A percentile compares a stretch with the other conserved stretches of the same genome.
These are phyloP conservation scores for barrel medic (Medicago truncatula) DNA, from an alignment of 306 rosid species.

Conservation along the genomic window DNA sequence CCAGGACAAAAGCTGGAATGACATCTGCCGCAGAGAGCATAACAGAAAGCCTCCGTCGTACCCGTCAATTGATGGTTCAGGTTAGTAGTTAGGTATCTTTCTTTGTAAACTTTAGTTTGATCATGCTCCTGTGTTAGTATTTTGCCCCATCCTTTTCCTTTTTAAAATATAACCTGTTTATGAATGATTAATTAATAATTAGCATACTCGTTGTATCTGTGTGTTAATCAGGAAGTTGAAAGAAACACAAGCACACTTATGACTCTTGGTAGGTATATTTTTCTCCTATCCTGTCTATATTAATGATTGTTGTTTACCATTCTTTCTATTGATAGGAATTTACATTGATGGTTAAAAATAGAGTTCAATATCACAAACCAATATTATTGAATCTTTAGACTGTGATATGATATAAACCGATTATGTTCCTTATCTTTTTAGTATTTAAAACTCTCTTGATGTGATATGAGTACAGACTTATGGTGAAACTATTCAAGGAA, in stretches of 20 bases:
- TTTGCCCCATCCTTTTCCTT: constrained; percentile 12
- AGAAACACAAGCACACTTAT: constrained; percentile 74
- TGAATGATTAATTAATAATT: background rate
- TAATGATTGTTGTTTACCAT: background rate
- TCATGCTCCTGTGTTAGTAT: background rate
- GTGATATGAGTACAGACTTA: too few species aligned
- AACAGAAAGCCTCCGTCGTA: constrained; percentile 89
- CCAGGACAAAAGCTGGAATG: constrained; percentile 93
- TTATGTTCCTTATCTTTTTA: too few species aligned
- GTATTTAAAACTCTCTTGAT: too few species aligned
- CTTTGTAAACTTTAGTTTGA: background rate
- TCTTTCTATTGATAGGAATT: too few species aligned
- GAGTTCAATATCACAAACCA: too few species aligned
- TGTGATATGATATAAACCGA: too few species aligned
- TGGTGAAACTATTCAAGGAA: too few species aligned
- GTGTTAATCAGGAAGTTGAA: constrained; percentile 80
- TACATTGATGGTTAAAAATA: too few species aligned
- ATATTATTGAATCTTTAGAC: too few species aligned
- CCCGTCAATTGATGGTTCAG: constrained; percentile 96
- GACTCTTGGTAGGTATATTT: constrained; percentile 65
- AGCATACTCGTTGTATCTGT: constrained; percentile 34
- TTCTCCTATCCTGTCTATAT: constrained; percentile 18
- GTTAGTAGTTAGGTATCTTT: constrained; percentile 40
- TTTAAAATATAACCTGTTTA: background rate
- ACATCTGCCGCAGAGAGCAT: constrained; percentile 96